Conservation (phyloP, 176 grass and related monocot species). For the Typha latifolia region DNA sequence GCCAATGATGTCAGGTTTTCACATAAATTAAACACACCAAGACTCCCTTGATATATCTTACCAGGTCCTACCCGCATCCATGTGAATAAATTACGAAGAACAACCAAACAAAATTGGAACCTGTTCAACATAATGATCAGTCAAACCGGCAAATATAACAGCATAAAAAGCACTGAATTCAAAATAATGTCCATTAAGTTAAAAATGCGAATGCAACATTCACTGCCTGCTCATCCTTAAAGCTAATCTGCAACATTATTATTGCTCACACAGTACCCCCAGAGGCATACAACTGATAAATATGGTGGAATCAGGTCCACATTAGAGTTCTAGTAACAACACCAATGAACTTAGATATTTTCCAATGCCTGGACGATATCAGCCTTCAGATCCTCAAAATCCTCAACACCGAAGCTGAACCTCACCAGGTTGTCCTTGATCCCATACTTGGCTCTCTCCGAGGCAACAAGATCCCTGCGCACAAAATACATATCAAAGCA, state of each 20-base stretch:
- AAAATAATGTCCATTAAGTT: not conserved
- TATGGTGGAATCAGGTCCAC: not conserved
- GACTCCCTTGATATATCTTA: too few species aligned
- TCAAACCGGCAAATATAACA: not conserved
- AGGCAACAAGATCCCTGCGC: conserved; percentile 16
- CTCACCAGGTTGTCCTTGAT: conserved; percentile 98
- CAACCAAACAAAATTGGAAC: too few species aligned
- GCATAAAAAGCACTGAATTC: not conserved
- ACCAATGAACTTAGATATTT: conserved; percentile 39
- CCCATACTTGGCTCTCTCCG: conserved; percentile 72
- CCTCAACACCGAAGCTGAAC: conserved; percentile 96
- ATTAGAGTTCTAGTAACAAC: not conserved
- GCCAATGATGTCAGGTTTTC: too few species aligned
- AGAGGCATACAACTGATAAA: not conserved
- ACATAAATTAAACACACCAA: too few species aligned
- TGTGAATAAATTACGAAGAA: too few species aligned
- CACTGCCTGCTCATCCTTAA: not conserved
- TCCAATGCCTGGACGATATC: conserved; percentile 78
- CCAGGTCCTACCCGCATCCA: too few species aligned
- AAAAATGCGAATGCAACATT: not conserved
- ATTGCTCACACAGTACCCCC: not conserved
- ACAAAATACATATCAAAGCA: not conserved
- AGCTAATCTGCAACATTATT: not conserved
- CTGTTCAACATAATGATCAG: too few species aligned
- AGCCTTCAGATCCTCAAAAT: conserved; percentile 81